Evolutionary conservation across 306 rosid species (phyloP).

Genomic region (Vigna reflexopilosa): DNA sequence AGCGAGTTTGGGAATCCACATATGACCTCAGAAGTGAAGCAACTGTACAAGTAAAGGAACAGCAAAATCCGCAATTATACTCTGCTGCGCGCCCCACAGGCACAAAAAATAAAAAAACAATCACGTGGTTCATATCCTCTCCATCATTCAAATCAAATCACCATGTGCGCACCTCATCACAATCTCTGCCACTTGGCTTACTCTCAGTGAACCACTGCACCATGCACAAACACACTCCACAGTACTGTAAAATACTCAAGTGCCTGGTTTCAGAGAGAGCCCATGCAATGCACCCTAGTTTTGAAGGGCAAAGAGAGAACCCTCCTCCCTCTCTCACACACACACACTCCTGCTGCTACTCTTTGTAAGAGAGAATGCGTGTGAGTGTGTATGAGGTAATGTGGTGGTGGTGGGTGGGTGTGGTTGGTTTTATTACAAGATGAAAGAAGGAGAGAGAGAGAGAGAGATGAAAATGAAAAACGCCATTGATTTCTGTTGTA

Average conservation of each 20-base stretch:
- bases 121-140: not conserved
- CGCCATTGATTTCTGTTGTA: constrained; percentile 68
- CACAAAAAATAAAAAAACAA: not conserved
- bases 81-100: constrained; percentile 29
- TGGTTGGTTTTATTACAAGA: constrained; percentile 8
- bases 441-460: constrained; percentile 34
- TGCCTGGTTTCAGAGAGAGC: not conserved
- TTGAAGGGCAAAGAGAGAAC: constrained; percentile 26
- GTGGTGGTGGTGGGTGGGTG: not conserved
- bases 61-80: constrained; percentile 2
- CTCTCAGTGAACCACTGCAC: not conserved
- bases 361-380: not conserved
- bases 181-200: not conserved
- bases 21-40: constrained; percentile 33
- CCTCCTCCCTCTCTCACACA: too few species aligned
- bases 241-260: not conserved
- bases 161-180: not conserved
- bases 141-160: not conserved
- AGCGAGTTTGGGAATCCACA: constrained; percentile 44
- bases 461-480: constrained; percentile 37
- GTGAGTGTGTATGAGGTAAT: too few species aligned
- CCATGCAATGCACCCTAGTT: constrained; percentile 41
- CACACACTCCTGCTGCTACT: too few species aligned
- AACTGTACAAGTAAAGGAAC: constrained; percentile 6
- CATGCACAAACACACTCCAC: not conserved